These are phyloP conservation scores for Torulaspora globosa DNA, from an alignment of 1,139 yeast genomes.

Conservation along the genomic window DNA sequence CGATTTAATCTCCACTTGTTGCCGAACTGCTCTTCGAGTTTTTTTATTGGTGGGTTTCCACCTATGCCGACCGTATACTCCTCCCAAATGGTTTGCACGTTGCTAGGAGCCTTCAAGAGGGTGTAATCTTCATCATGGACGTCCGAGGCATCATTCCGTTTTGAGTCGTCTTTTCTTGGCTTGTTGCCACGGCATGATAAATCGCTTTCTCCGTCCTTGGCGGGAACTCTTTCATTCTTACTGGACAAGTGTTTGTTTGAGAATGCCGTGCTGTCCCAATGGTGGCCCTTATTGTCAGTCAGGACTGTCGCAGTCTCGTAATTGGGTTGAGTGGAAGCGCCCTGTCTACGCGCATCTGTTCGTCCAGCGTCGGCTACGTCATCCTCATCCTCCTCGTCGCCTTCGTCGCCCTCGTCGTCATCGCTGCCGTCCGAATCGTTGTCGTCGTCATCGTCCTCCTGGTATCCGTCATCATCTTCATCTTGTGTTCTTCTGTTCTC, in stretches of 20 bases:
- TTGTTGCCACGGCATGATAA: background rate
- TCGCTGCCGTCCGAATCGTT: conserved; percentile 11
- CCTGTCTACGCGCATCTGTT: background rate
- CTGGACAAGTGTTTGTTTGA: background rate
- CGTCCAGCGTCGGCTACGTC: conserved; percentile 9
- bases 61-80: conserved; percentile 38
- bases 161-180: conserved; percentile 1
- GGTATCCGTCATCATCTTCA: conserved; percentile 30
- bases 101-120: conserved; percentile 36
- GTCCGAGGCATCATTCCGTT: background rate
- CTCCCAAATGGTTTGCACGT: conserved; percentile 38
- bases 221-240: conserved; percentile 4
- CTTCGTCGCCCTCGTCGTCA: conserved; percentile 18
- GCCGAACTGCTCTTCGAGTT: conserved; percentile 37
- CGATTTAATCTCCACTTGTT: conserved; percentile 38
- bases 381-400: conserved; percentile 24
- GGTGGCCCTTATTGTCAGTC: background rate
- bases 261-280: conserved; percentile 1
- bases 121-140: conserved; percentile 27
- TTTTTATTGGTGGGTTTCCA: conserved; percentile 38
- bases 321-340: background rate
- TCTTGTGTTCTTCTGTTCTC: conserved; percentile 10
- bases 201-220: conserved; percentile 6
- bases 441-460: conserved; percentile 34
- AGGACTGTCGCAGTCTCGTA: background rate